Base-by-base conservation (phyloP, 495 filamentous ascomycete species). In the Penicillium malachiteum region DNA sequence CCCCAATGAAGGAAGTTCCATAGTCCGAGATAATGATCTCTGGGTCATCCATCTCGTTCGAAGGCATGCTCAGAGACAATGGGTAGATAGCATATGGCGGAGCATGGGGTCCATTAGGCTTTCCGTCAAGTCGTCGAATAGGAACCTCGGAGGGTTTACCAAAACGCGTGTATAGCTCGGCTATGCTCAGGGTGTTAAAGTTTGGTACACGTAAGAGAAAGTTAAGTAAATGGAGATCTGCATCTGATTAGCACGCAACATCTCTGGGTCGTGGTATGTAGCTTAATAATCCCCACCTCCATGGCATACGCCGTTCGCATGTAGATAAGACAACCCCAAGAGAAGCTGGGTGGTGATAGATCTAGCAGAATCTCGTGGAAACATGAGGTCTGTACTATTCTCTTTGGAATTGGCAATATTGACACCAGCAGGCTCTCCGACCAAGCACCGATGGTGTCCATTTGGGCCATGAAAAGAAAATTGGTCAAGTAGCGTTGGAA, bases 391-490 rank as follows among this genome's bases (percentile, higher is more conserved):
- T 45, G 47, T 55, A 54, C 56, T 63, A 17, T 60, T 46, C 41
- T 69, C 61, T 56, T 71, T 65, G 9, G 64, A 65, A 34, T 56
- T n/a, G 30, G 66, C 55, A 47, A 71, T 53, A 59, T 53, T 69
- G 58, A 31, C 49, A 38, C 66, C 50, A 52, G 68, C 64, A 54
- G 66, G 63, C 42, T 69, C 62, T 50, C 62, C 53, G 30, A 69
- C 66, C 17, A 69, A 61, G 58, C 64, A 71, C 48, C 14, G 48
- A 57, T 67, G 66, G 48, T 62, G 46, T 54, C 68, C 64, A 48
- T 71, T 70, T 48, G 62, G 67, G 40, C 68, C 64, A 41, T 64
- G 18, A 41, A 70, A 62, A 39, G 40, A 62, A 52, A 70, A 60
- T 54, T 64, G 45, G 46, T 65, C 57, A 3, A 64, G 53, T 42